Evolutionary conservation across 2,329 filamentous ascomycete species (phyloP), one percentile per base, ranked within the genome.

Genomic region (Fusarium luffae): DNA sequence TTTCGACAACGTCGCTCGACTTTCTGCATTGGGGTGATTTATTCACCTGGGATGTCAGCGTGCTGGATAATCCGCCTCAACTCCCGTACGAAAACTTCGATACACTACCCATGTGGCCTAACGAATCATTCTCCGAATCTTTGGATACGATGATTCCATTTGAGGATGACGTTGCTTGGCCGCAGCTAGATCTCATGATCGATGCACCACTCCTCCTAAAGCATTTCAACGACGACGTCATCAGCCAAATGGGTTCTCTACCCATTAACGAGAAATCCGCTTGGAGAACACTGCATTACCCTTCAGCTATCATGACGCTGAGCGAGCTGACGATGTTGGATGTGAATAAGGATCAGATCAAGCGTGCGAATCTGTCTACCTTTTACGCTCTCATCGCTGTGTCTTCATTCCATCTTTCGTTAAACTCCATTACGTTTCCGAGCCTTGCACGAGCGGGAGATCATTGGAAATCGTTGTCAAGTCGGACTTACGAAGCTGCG

Each of bases 161-260:
- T 12, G 60, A 69, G 7, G 61, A 56, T 8, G 52, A 73, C 5
- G 28, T 54, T 1, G 61, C 66, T 5, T 73, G 70, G 65, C 70
- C 70, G 0, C 60, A 73, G 25, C 25, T 73, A 4, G 70, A 73
- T 52, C 65, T 73, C 13, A 56, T 69, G 27, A 55, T 49, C 3
- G 70, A 73, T 4, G 70, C 70, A 8, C 55, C 70, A 2, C 12
- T 73, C 0, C 47, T 73, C 2, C 16, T 73, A 0, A 63, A 59
- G 6, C 70, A 73, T n/a, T 73, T 73, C 23, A 73, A 73, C 42
- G 54, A 73, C 54, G 64, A 73, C 2, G 70, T 73, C 21, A 73
- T 73, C 14, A 67, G 54, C 11, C 70, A 73, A 7, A 73, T 73
- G 70, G 70, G 70, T 1, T 73, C 70, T 12, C 41, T 73, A 1